Percentiles rank a stretch among this genome's conserved stretches.
phyloP scores from a whole-genome alignment of 177 flowering plant genomes.

The Vitis hybrid region DNA sequence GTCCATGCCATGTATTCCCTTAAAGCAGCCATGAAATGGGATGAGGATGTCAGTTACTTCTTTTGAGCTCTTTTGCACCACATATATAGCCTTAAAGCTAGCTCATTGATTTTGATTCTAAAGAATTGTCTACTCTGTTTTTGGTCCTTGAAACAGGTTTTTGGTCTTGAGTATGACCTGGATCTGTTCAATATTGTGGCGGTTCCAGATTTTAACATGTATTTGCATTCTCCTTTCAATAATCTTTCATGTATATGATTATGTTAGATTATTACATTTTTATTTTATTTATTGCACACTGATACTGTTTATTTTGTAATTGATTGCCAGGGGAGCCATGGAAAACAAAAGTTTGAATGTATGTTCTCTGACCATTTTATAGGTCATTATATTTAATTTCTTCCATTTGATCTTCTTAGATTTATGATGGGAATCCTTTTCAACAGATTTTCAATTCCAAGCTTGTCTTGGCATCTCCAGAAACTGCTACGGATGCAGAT shows the following conservation, averaged over 20 bases:
- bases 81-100: not conserved
- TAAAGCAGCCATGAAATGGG: conserved; percentile 99
- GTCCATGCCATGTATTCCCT: conserved; percentile 97
- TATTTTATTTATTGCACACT: not conserved
- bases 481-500: conserved; percentile 93
- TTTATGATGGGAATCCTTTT: not conserved
- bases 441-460: conserved; percentile 89
- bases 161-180: conserved; percentile 92
- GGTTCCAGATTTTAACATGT: conserved; percentile 98
- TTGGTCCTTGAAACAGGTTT: conserved; percentile 55
- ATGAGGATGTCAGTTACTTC: conserved; percentile 77
- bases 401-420: not conserved
- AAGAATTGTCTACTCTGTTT: conserved; percentile 10
- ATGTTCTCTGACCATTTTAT: conserved; percentile 17
- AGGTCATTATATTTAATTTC: not conserved
- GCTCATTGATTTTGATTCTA: conserved; percentile 13
- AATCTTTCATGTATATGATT: not conserved
- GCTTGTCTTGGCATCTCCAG: conserved; percentile 98
- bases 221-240: conserved; percentile 17
- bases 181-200: conserved; percentile 97
- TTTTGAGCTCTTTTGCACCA: not conserved
- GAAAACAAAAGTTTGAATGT: conserved; percentile 98
- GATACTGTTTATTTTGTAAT: conserved; percentile 3
- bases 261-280: not conserved
- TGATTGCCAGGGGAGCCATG: conserved; percentile 95